A percentile compares a stretch with the other conserved stretches of the same genome.
phyloP scores from a whole-genome alignment of 345 rosid species.

The Boechera divaricarpa region DNA sequence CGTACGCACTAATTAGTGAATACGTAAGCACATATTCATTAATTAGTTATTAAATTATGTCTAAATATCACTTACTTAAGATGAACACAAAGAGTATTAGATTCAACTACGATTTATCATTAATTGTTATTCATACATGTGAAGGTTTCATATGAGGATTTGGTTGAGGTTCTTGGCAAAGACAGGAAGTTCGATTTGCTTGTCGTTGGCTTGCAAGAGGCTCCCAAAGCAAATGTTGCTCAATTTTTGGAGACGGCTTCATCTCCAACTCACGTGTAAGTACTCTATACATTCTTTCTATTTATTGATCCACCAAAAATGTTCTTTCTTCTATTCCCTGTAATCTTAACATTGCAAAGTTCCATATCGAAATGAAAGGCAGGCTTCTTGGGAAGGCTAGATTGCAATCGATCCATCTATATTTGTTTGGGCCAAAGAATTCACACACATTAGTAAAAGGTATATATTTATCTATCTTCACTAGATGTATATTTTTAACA shows the following conservation, averaged over 20 bases:
- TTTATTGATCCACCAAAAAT: neutral
- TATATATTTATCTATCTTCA: neutral
- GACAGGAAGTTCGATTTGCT: constrained; percentile 44
- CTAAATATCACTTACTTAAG: neutral
- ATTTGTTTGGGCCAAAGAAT: constrained; percentile 41
- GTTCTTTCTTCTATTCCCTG: neutral
- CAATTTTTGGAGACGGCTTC: constrained; percentile 37
- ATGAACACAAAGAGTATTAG: neutral
- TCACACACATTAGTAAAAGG: constrained; percentile 46
- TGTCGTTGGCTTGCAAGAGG: constrained; percentile 46
- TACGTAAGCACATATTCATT: neutral
- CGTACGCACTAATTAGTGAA: neutral
- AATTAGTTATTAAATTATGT: neutral
- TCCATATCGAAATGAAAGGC: constrained; percentile 16
- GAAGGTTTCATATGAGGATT: constrained; percentile 47
- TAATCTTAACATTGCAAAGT: constrained; percentile 9
- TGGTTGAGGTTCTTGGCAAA: constrained; percentile 40
- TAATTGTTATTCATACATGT: neutral
- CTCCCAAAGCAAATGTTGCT: constrained; percentile 39
- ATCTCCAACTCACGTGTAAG: constrained; percentile 44
- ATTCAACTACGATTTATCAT: neutral
- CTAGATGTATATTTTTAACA: neutral
- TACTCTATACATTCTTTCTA: neutral
- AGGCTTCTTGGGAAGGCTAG: constrained; percentile 43
- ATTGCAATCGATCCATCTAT: constrained; percentile 44